Evolutionary conservation across 805 yeast genomes (phyloP).

Genomic region (Saturnispora mendoncae): DNA sequence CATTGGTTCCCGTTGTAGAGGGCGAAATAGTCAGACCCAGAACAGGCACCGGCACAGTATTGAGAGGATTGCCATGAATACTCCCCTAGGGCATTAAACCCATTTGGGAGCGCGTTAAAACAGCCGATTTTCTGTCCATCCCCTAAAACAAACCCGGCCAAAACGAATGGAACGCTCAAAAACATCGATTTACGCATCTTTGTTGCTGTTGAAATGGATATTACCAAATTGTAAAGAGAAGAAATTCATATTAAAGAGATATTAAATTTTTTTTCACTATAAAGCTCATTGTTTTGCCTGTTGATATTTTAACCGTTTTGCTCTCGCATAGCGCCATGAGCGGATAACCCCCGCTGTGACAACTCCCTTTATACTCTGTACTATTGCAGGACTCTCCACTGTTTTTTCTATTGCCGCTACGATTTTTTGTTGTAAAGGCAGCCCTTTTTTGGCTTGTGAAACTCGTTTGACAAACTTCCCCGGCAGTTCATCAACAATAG

Average conservation of each 20-base stretch:
- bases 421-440: neutral
- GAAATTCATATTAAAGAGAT: neutral
- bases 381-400: conserved; percentile 58
- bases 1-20: conserved; percentile 47
- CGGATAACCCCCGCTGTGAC: conserved; percentile 77
- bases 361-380: conserved; percentile 76
- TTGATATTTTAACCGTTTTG: conserved; percentile 43
- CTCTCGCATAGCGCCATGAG: conserved; percentile 65
- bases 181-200: neutral
- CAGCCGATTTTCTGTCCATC: conserved; percentile 29
- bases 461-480: conserved; percentile 8
- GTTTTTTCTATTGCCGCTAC: conserved; percentile 39
- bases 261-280: neutral
- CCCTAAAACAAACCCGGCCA: neutral
- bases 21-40: conserved; percentile 39
- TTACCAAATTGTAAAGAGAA: neutral
- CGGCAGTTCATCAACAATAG: neutral
- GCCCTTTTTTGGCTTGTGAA: no score
- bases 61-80: conserved; percentile 52
- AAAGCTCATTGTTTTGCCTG: conserved; percentile 6
- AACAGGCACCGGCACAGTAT: conserved; percentile 40
- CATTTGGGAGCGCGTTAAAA: conserved; percentile 28
- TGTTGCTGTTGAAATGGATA: neutral
- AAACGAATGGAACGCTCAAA: neutral
- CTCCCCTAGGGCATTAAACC: conserved; percentile 36